A percentile compares a stretch with the other conserved stretches of the same genome.
These are phyloP conservation scores for Poa annua DNA, from an alignment of 176 grass and related monocot genomes.

Conservation along the genomic window DNA sequence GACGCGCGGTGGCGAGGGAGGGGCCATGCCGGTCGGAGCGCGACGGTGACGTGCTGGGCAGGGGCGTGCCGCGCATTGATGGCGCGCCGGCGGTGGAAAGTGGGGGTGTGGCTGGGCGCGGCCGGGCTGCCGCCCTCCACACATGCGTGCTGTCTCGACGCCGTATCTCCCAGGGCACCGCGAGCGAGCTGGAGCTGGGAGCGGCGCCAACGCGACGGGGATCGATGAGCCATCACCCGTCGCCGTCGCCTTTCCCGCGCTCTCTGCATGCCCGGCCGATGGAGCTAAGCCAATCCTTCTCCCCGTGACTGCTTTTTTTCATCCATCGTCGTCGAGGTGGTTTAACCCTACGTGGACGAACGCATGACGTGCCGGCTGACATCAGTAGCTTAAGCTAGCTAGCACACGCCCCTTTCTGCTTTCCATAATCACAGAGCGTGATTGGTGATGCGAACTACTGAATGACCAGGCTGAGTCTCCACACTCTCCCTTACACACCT, in stretches of 20 bases:
- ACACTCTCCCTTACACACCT: no score
- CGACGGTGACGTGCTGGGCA: conserved; percentile 33
- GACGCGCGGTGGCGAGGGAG: background rate
- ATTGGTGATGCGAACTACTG: background rate
- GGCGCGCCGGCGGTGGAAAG: conserved; percentile 34
- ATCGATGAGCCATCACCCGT: background rate
- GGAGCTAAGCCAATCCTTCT: background rate
- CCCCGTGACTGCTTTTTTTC: background rate
- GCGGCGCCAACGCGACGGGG: background rate
- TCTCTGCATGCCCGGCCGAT: no score
- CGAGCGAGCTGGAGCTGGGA: background rate
- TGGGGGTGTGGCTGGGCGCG: conserved; percentile 30
- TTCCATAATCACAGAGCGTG: conserved; percentile 5
- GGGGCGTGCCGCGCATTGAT: conserved; percentile 50
- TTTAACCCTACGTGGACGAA: conserved; percentile 15
- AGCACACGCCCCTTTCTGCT: background rate
- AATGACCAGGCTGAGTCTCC: background rate
- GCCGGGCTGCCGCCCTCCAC: conserved; percentile 40
- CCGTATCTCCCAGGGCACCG: conserved; percentile 60
- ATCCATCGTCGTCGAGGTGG: background rate
- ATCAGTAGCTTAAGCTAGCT: background rate
- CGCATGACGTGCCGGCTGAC: conserved; percentile 1
- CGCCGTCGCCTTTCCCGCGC: background rate
- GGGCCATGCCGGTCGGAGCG: background rate
- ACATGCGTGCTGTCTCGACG: conserved; percentile 39